A percentile compares a stretch with the other conserved stretches of the same genome.
Evolutionary conservation across 352 stramenopile species (phyloP).

Genomic region (Stramenopiles sp.): DNA sequence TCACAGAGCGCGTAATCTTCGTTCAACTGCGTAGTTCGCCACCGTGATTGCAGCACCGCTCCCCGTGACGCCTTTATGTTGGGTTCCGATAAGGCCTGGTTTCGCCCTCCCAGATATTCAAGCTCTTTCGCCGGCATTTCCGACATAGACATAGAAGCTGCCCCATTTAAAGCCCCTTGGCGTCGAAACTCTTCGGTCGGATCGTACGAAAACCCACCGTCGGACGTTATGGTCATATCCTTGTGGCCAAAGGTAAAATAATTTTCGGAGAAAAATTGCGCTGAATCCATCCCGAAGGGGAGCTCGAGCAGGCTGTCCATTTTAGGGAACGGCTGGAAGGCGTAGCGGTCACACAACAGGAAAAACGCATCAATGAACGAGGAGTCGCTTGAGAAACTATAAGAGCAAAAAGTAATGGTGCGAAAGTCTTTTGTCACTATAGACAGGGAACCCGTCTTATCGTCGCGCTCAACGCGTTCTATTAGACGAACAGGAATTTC

Average conservation of each 20-base stretch:
- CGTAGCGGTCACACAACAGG: background rate
- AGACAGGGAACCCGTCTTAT: background rate
- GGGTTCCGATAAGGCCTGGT: no score
- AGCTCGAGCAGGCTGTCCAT: background rate
- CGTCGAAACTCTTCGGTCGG: no score
- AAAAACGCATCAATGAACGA: background rate
- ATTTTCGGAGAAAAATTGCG: no score
- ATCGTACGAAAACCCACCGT: no score
- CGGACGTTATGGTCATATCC: background rate
- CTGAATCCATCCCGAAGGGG: background rate
- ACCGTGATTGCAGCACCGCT: background rate
- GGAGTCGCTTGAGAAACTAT: background rate
- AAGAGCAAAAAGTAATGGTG: background rate
- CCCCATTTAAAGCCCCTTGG: no score
- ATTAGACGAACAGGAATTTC: background rate
- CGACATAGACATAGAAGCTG: no score
- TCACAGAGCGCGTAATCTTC: slow-evolving; percentile 54
- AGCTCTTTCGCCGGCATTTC: background rate
- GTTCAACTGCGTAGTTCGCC: slow-evolving; percentile 26
- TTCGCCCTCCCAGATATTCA: background rate
- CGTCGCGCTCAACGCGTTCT: background rate
- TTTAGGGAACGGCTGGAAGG: background rate
- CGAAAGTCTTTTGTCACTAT: background rate
- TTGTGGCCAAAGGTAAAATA: background rate
- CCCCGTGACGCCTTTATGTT: no score